phyloP scores from a whole-genome alignment of 1,284 basidiomycete species.

The Melampsora americana region DNA sequence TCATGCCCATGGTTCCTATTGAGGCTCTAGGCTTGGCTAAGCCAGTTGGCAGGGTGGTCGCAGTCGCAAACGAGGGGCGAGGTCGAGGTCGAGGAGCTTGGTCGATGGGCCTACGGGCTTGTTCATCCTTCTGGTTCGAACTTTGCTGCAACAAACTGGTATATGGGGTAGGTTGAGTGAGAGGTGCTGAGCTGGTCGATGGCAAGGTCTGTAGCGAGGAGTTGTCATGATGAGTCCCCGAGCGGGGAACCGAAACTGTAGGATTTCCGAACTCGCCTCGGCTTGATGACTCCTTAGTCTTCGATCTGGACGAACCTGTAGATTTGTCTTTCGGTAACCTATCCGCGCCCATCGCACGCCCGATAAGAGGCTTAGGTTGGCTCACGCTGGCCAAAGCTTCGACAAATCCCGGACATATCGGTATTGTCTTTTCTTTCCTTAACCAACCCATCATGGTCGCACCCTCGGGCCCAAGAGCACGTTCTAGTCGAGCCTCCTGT shows the following conservation, averaged over 20 bases:
- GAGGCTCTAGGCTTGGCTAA: conserved; percentile 30
- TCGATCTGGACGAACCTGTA: not conserved
- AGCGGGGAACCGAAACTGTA: not conserved
- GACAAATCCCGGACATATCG: conserved; percentile 33
- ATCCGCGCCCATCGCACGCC: conserved; percentile 5
- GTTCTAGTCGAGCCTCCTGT: conserved; percentile 8
- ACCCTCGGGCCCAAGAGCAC: not conserved
- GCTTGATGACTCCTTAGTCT: not conserved
- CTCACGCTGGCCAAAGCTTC: not conserved
- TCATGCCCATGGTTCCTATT: conserved; percentile 9
- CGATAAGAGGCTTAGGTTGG: not conserved
- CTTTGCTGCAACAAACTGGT: not conserved
- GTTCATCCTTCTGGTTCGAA: not conserved
- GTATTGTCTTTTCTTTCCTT: conserved; percentile 17
- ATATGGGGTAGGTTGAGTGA: not conserved
- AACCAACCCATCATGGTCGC: conserved; percentile 40
- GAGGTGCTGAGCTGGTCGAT: not conserved
- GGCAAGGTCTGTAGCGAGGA: not conserved
- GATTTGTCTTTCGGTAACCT: conserved; percentile 6
- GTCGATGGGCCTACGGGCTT: not conserved
- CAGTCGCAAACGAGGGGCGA: conserved; percentile 32
- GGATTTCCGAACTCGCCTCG: not conserved
- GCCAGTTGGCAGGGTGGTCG: conserved; percentile 9
- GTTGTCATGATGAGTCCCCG: not conserved
- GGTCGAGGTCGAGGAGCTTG: not conserved